phyloP scores from a whole-genome alignment of 345 rosid species.

The Eucalyptus globulus region DNA sequence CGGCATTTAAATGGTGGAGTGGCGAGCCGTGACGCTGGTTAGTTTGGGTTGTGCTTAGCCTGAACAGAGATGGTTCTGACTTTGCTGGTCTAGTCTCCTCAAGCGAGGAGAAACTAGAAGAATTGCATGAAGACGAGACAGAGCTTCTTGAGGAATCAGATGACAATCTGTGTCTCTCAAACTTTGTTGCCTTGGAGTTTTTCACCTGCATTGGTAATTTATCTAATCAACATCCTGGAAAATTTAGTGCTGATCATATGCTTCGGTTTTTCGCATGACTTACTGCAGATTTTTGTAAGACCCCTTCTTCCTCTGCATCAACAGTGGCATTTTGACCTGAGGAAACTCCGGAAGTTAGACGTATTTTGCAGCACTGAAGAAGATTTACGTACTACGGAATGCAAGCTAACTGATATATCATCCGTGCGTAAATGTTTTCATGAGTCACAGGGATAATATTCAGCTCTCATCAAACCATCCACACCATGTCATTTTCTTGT shows the following conservation, averaged over 20 bases:
- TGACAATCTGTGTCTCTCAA: conserved; percentile 40
- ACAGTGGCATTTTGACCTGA: conserved; percentile 35
- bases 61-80: conserved; percentile 21
- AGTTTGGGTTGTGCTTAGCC: neutral
- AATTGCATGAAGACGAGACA: conserved; percentile 64
- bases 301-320: conserved; percentile 11
- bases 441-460: neutral
- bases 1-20: conserved; percentile 17
- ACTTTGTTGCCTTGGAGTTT: conserved; percentile 17
- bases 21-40: neutral
- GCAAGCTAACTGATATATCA: neutral
- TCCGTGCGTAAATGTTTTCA: neutral
- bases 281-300: conserved; percentile 29
- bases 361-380: neutral
- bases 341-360: neutral
- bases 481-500: neutral
- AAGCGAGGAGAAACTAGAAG: conserved; percentile 62
- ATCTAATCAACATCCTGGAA: neutral
- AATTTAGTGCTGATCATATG: neutral
- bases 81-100: conserved; percentile 43
- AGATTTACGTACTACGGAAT: neutral
- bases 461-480: neutral
- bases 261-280: neutral
- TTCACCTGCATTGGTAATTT: conserved; percentile 38
- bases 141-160: conserved; percentile 65